Evolutionary conservation across 768 basidiomycete genomes (phyloP), one percentile per base, ranked within the genome.

Genomic region (Boletus sp.): DNA sequence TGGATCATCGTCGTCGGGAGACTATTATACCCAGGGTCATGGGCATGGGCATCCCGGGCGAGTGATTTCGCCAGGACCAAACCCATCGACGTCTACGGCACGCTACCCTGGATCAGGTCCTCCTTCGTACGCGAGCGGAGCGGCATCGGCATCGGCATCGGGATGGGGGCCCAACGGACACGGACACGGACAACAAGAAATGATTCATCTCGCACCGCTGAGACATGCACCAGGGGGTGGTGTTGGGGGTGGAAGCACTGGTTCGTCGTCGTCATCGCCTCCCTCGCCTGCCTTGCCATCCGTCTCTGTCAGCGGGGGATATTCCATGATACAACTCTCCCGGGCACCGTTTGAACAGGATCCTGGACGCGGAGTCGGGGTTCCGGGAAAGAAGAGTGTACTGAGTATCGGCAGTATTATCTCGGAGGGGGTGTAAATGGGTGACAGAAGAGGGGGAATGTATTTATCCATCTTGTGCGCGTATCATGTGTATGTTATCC

Each of bases 371-470:
- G 56, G 64, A 0, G 48, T 66, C 8, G 64, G 61, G 1, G 52
- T 55, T 1, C 56, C 48, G 0, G 70, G 77, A 39, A 87, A 86
- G 78, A 87, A 83, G 73, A 87, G 85, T 62, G 80, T 79, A 53
- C 65, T 88, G 73, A 86, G 84, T 62, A 88, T 88, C 59, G 84
- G 84, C 53, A 86, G 83, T 63, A 88, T 88, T 54, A 86, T 87
- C 54, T 85, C 83, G 39, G 84, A 83, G 1, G 64, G 69, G 2
- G 69, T 46, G 50, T 69, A 46, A 56, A 28, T 20, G 9, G 14
- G 29, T 7, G 8, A 33, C 8, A 30, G 32, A 39, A 30, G 29
- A 11, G 37, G 10, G 30, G 35, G n/a, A 29, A 30, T 36, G n/a
- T 44, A n/a, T 48, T 24, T 52, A 51, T 20, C 28, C 33, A 18